These are phyloP conservation scores for Sonneratia alba DNA, from an alignment of 345 rosid species.

Conservation along the genomic window DNA sequence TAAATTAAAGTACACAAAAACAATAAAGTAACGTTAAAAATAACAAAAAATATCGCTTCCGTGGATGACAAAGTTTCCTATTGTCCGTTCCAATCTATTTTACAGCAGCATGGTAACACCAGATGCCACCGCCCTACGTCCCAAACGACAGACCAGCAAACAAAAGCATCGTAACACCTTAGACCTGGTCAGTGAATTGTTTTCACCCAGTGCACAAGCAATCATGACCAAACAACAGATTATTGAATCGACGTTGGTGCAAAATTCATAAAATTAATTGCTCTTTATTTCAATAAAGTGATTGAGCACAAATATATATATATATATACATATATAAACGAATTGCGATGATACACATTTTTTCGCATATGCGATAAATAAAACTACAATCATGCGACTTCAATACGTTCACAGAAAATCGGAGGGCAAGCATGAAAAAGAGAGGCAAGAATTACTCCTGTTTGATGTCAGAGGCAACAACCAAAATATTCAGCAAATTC, in stretches of 20 bases:
- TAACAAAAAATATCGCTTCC: background rate
- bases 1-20: background rate
- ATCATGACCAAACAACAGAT: background rate
- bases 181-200: background rate
- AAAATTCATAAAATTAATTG: no score
- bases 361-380: background rate
- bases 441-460: background rate
- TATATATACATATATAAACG: background rate
- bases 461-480: background rate
- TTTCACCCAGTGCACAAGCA: background rate
- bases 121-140: no score
- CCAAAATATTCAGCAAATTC: no score
- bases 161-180: background rate
- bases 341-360: background rate
- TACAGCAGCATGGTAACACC: no score
- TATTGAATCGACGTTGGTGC: background rate
- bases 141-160: no score
- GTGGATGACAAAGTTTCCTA: no score
- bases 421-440: background rate
- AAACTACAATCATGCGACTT: background rate
- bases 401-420: background rate
- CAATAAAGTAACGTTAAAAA: background rate
- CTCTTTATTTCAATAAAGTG: background rate
- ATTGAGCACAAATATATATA: no score
- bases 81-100: no score